phyloP scores from a whole-genome alignment of 148 eudicot species.

The Cornus suecica region DNA sequence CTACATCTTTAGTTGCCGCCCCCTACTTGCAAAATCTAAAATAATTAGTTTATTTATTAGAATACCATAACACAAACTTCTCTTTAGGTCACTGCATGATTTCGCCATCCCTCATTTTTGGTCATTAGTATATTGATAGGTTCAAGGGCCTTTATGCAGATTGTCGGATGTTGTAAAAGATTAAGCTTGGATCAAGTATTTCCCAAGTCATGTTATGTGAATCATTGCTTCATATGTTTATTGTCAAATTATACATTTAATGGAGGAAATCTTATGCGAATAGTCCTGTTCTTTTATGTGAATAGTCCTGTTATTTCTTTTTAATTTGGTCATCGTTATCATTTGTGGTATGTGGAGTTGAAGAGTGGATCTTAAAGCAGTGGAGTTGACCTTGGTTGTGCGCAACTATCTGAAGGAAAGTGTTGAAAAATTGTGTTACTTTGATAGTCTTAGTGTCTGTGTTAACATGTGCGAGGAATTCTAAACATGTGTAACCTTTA shows the following conservation, averaged over 20 bases:
- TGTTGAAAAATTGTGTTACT: background rate
- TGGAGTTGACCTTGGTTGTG: background rate
- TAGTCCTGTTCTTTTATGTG: background rate
- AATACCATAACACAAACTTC: background rate
- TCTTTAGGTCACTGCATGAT: background rate
- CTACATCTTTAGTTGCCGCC: no score
- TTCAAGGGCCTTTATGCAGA: background rate
- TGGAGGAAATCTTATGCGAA: background rate
- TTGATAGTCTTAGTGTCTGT: background rate
- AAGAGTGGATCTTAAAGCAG: background rate
- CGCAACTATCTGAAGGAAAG: background rate
- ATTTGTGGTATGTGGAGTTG: constrained; percentile 1
- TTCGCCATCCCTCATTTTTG: background rate
- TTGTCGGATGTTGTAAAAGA: background rate
- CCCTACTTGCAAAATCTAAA: no score
- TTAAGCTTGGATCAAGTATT: background rate
- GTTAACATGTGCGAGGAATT: background rate
- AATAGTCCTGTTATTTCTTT: background rate
- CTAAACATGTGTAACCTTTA: no score
- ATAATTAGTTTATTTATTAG: background rate
- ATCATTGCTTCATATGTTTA: background rate
- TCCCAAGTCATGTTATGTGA: background rate
- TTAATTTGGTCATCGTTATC: background rate
- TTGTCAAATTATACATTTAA: background rate
- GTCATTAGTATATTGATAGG: background rate